phyloP scores from a whole-genome alignment of 768 basidiomycete species.

The Boletus reticuloceps region DNA sequence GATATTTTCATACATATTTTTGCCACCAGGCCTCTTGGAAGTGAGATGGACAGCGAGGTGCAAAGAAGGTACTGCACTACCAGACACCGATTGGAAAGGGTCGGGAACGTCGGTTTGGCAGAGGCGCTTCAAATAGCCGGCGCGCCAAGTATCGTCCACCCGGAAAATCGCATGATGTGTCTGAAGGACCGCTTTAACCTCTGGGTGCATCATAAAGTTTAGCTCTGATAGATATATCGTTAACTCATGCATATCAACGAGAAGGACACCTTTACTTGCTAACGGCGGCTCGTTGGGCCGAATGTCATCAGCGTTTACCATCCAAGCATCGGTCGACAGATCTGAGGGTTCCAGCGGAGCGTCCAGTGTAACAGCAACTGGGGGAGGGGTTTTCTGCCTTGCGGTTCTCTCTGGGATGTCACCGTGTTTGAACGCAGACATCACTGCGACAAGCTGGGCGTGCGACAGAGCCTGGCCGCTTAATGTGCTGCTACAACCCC shows the following conservation, averaged over 20 bases:
- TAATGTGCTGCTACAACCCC: not conserved
- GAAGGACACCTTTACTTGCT: too few species aligned
- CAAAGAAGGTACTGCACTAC: not conserved
- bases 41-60: not conserved
- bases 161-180: not conserved
- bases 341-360: not conserved
- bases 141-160: not conserved
- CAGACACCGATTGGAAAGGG: not conserved
- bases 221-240: not conserved
- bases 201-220: not conserved
- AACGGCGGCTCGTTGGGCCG: not conserved
- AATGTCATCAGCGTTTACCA: not conserved
- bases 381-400: not conserved
- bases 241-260: not conserved
- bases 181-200: not conserved
- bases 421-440: not conserved
- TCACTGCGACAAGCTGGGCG: not conserved
- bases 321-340: not conserved
- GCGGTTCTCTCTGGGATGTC: not conserved
- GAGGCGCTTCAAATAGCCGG: not conserved
- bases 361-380: not conserved
- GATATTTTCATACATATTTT: not conserved
- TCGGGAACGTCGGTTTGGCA: not conserved
- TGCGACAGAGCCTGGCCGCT: not conserved
- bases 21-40: not conserved